Base-by-base conservation (phyloP, 2,329 filamentous ascomycete species). In the Colletotrichum zoysiae region DNA sequence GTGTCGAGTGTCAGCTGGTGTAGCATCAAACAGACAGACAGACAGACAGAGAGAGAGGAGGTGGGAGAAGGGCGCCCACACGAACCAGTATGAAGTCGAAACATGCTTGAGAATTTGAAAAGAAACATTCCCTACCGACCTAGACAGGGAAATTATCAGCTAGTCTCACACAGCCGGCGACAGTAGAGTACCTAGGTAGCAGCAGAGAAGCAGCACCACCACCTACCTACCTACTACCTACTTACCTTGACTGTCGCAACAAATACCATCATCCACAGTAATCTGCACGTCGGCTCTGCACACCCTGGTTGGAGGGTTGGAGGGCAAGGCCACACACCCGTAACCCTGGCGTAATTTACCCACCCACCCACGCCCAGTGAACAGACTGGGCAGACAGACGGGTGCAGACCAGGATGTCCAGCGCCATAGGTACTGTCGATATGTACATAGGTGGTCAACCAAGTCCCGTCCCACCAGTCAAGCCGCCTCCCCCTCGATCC, bases 271-370 rank as follows among this genome's bases (percentile, higher is more conserved):
- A 53, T 30, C 46, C 60, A 51, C 51, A 20, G 46, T 26, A 42
- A 62, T 53, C 46, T 62, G 60, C 60, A 51, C 44, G 53, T 44
- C 48, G 65, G 44, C 20, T 48, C 20, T 48, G 46, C 46, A 71
- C 65, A 71, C 65, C 46, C 65, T 65, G 59, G 65, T 68, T 71
- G 69, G 65, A 70, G 59, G 59, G 65, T 68, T 71, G 69, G 65
- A 70, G 59, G 44, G 16, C 56, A 71, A 71, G 67, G 42, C 62
- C 70, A 71, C 67, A 67, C 70, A 72, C 66, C 60, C 66, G 66
- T 67, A 65, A 71, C 56, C 67, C 70, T 66, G 61, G 67, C 50
- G 65, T 44, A 73, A 73, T 58, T 71, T 66, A 67, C 67, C 67
- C 67, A 62, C 67, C 67, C 67, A 62, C 57, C 44, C 67, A 71